Percentiles rank a stretch among this genome's conserved stretches.
phyloP scores from a whole-genome alignment of 345 rosid genomes.

The Punica granatum region DNA sequence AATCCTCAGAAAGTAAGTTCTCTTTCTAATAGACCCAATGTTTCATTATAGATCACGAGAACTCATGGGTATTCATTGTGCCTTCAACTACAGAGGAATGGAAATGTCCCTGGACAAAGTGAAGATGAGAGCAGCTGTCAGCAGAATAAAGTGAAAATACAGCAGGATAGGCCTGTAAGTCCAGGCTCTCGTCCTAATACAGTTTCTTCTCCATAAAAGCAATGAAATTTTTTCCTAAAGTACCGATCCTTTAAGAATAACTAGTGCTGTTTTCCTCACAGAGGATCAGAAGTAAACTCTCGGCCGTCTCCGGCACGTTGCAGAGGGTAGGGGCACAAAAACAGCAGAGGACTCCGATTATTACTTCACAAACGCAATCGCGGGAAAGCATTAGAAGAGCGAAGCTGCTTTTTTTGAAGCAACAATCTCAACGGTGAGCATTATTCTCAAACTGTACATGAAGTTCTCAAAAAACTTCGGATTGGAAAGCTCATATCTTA shows the following conservation, averaged over 20 bases:
- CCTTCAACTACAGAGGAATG: not conserved
- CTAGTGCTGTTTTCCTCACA: conserved; percentile 9
- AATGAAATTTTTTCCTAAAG: not conserved
- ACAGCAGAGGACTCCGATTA: conserved; percentile 9
- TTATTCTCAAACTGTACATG: not conserved
- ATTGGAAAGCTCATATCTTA: not conserved
- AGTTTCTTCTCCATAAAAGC: not conserved
- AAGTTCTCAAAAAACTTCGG: too few species aligned
- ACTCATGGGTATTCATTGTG: not conserved
- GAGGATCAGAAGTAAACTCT: conserved; percentile 16
- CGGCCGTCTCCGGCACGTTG: conserved; percentile 7
- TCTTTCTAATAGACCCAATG: not conserved
- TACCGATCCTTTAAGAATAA: not conserved
- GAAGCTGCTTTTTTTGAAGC: conserved; percentile 28
- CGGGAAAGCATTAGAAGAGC: conserved; percentile 23
- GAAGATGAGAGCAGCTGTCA: not conserved
- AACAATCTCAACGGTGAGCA: conserved; percentile 5
- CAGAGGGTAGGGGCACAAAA: conserved; percentile 18
- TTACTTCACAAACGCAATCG: not conserved
- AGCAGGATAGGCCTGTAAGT: not conserved
- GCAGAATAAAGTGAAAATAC: not conserved
- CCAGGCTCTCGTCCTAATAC: not conserved
- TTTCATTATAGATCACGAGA: not conserved
- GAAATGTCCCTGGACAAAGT: not conserved
- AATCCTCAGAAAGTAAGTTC: conserved; percentile 34